These are phyloP conservation scores for Gentiana macrophylla DNA, from an alignment of 257 asterid species.

Conservation along the genomic window DNA sequence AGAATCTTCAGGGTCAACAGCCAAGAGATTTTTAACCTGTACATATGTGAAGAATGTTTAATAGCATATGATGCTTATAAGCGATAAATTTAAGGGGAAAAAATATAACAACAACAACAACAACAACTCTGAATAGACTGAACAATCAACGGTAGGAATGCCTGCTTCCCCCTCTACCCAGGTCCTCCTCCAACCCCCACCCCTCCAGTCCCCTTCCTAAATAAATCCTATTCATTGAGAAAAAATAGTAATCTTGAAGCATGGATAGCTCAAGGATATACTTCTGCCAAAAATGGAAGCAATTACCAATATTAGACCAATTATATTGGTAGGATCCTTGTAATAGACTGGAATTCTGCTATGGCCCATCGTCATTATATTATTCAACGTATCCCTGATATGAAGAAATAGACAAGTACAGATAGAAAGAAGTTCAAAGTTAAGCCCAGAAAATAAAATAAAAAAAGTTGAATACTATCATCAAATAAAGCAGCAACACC, in stretches of 20 bases:
- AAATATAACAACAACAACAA: no score
- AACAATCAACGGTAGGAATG: no score
- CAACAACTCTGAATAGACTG: no score
- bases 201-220: no score
- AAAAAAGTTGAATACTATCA: slow-evolving; percentile 2
- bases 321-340: slow-evolving; percentile 61
- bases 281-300: slow-evolving; percentile 3
- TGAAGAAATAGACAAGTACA: neutral
- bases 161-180: no score
- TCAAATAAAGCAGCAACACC: slow-evolving; percentile 11
- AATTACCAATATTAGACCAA: slow-evolving; percentile 86
- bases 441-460: neutral
- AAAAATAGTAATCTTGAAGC: neutral
- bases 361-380: slow-evolving; percentile 93
- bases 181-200: no score
- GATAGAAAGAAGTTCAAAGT: slow-evolving; percentile 1
- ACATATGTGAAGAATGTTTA: neutral
- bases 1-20: slow-evolving; percentile 71
- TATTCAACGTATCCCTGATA: slow-evolving; percentile 80
- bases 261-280: neutral
- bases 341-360: slow-evolving; percentile 90
- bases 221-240: no score
- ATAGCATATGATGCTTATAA: slow-evolving; percentile 1
- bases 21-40: slow-evolving; percentile 92
- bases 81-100: neutral